phyloP scores from a whole-genome alignment of 306 rosid species.

The Citrullus mucosospermus region DNA sequence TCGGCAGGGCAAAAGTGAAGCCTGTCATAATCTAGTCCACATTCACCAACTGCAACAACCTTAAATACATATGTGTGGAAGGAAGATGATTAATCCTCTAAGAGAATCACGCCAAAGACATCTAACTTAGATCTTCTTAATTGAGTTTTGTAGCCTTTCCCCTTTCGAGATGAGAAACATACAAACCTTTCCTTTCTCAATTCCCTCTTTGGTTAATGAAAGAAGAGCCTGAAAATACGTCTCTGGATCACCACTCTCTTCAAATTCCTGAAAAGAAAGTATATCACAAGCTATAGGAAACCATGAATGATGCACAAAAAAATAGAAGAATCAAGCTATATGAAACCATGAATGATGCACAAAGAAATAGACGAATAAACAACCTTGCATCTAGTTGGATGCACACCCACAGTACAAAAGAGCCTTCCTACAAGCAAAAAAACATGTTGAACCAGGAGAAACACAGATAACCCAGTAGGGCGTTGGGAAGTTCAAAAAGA shows the following conservation, averaged over 20 bases:
- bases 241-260: slow-evolving; percentile 83
- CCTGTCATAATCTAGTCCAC: slow-evolving; percentile 94
- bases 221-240: slow-evolving; percentile 78
- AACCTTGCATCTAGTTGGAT: slow-evolving; percentile 98
- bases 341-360: neutral
- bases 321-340: neutral
- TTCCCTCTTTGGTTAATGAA: slow-evolving; percentile 79
- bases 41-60: slow-evolving; percentile 97
- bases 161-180: neutral
- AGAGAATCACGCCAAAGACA: neutral
- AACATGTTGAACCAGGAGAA: slow-evolving; percentile 14
- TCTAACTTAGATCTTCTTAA: neutral
- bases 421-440: slow-evolving; percentile 51
- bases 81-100: neutral
- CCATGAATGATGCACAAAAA: neutral
- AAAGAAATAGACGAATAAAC: neutral
- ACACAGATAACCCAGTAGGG: slow-evolving; percentile 7
- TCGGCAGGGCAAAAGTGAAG: slow-evolving; percentile 85
- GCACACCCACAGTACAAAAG: slow-evolving; percentile 94
- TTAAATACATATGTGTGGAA: slow-evolving; percentile 2
- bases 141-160: too few relatives aligned
- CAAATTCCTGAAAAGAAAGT: slow-evolving; percentile 59
- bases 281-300: neutral
- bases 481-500: neutral
- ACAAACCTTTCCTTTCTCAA: slow-evolving; percentile 79